A percentile compares a stretch with the other conserved stretches of the same genome.
These are phyloP conservation scores for Fraxinus quadrangulata DNA, from an alignment of 257 asterid genomes.

Conservation along the genomic window DNA sequence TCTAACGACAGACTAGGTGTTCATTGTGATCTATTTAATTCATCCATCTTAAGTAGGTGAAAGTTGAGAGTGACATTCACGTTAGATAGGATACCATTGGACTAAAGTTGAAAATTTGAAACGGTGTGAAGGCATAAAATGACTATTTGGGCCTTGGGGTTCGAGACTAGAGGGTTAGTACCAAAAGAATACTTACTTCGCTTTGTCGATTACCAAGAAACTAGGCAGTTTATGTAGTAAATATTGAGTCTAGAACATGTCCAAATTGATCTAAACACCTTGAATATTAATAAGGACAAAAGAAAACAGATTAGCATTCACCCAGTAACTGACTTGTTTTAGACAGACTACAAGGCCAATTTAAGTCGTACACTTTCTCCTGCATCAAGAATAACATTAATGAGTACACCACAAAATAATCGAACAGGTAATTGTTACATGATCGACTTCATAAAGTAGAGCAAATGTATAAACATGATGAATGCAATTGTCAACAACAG, in stretches of 20 bases:
- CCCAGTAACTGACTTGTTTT: background rate
- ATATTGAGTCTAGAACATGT: background rate
- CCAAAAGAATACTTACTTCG: no score
- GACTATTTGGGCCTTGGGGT: no score
- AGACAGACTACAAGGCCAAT: background rate
- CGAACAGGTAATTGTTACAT: background rate
- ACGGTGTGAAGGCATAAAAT: no score
- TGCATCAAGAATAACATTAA: background rate
- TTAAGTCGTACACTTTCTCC: background rate
- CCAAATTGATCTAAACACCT: background rate
- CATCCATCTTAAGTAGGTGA: no score
- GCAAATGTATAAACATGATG: background rate
- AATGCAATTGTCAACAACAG: background rate
- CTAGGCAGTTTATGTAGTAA: no score
- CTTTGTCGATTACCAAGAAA: no score
- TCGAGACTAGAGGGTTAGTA: no score
- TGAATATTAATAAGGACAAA: background rate
- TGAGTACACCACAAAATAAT: background rate
- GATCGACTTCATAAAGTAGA: background rate
- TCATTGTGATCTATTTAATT: no score
- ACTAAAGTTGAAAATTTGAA: no score
- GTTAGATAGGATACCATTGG: no score
- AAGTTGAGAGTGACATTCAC: no score
- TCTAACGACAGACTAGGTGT: no score
- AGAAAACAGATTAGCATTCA: background rate